Conservation (phyloP, 768 basidiomycete genomes). For the Trametes maxima region DNA sequence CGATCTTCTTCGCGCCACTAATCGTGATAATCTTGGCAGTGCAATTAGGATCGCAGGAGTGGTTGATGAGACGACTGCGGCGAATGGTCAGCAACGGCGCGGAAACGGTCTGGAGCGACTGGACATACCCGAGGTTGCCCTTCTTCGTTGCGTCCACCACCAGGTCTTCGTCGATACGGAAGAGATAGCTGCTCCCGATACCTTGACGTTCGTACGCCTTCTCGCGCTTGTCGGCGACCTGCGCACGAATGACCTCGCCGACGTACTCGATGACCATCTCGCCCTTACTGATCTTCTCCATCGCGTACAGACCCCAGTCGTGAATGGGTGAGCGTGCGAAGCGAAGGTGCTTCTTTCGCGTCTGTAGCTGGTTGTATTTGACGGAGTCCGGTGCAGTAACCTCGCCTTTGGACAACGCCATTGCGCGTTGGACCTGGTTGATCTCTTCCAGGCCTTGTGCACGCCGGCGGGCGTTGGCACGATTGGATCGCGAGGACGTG, state of each 20-base stretch:
- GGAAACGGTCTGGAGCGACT: not conserved
- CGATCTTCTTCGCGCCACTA: constrained; percentile 95
- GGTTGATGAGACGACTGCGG: constrained; percentile 91
- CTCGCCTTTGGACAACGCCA: constrained; percentile 75
- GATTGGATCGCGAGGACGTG: constrained; percentile 83
- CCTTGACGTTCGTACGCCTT: constrained; percentile 96
- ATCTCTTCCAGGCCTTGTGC: constrained; percentile 94
- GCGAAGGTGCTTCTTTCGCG: constrained; percentile 95
- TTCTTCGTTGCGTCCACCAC: constrained; percentile 99
- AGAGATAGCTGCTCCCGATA: constrained; percentile 97
- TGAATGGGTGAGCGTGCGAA: constrained; percentile 96
- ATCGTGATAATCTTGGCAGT: constrained; percentile 91
- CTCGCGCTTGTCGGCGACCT: constrained; percentile 95
- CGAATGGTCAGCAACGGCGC: not conserved
- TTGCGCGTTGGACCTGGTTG: constrained; percentile 84
- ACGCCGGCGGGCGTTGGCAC: constrained; percentile 88
- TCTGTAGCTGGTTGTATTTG: constrained; percentile 98
- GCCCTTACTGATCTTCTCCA: constrained; percentile 90
- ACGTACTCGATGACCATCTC: constrained; percentile 99
- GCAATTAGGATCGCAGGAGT: constrained; percentile 95
- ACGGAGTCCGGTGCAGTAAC: constrained; percentile 75
- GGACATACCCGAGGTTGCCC: constrained; percentile 92
- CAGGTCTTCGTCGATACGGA: constrained; percentile 96
- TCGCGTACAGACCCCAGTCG: constrained; percentile 97
- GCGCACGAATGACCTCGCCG: constrained; percentile 93